Base-by-base conservation (phyloP, 768 basidiomycete species). In the Suillus variegatus region DNA sequence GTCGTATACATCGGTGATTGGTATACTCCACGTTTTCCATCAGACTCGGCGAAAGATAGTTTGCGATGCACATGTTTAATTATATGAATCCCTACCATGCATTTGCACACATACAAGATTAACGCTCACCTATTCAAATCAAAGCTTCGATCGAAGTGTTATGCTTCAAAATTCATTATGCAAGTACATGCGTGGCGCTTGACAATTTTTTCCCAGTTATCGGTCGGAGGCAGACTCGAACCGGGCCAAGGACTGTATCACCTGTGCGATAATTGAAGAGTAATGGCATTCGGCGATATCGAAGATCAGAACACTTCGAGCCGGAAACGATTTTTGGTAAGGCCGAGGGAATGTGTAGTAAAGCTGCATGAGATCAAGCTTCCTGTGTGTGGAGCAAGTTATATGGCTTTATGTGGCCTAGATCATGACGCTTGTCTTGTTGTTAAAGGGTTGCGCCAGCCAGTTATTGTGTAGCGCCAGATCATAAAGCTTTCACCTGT, bases 281-380 rank as follows among this genome's bases (percentile, higher is more conserved):
- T 35, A 6, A 2, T 6, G 18, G 6, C 7, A 16, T n/a, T 7
- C 4, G 6, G 5, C 41, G 14, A 43, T 16, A 43, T 43, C 41
- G 41, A 12, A 56, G 12, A 36, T 36, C 8, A 55, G 20, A 55
- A 35, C 10, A 6, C 35, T 35, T 36, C 6, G 20, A 56, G 20
- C 35, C 20, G 20, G 35, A 35, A 13, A 13, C 32, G n/a, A 10
- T 55, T 36, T n/a, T 55, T 5, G 54, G 12, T 13, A 56, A 56
- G 28, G 9, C 32, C 18, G 8, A 54, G 4, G 32, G 10, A 55
- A n/a, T 36, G 28, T 54, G 20, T 28, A 18, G 28, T 36, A 32
- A 32, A 6, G 35, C 54, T 36, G 54, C 13, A 55, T 2, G 20
- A 9, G 51, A 52, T 52, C 25, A 90, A 51, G 14, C 49, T 51